phyloP scores from a whole-genome alignment of 139 green algal genomes.

The Yamagishiella unicocca region DNA sequence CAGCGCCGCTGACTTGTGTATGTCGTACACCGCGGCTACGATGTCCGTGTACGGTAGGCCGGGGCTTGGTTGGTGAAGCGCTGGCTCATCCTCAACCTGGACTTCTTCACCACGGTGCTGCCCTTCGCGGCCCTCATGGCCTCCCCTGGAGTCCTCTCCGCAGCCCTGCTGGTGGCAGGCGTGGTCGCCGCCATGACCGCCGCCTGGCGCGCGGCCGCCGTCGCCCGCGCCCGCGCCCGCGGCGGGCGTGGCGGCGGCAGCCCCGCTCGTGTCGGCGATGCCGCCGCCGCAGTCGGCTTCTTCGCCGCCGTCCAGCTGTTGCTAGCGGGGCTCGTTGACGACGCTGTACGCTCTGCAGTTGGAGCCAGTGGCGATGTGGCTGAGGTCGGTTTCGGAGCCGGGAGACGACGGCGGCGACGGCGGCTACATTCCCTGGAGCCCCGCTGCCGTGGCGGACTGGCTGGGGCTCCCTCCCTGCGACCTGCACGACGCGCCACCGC shows the following conservation, averaged over 20 bases:
- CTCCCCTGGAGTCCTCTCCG: slow-evolving; percentile 10
- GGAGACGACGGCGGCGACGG: neutral
- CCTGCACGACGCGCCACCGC: too few species aligned
- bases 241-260: too few species aligned
- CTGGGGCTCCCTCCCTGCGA: slow-evolving; percentile 10
- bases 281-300: neutral
- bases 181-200: neutral
- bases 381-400: neutral
- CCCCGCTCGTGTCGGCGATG: neutral
- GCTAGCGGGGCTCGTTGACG: neutral
- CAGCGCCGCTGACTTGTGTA: neutral
- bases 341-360: neutral
- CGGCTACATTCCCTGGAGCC: slow-evolving; percentile 1
- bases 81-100: slow-evolving; percentile 44
- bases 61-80: slow-evolving; percentile 40
- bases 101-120: neutral
- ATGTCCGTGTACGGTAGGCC: neutral
- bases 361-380: neutral
- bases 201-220: neutral
- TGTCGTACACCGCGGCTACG: slow-evolving; percentile 10
- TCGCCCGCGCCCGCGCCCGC: neutral
- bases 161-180: neutral
- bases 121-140: slow-evolving; percentile 14
- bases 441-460: slow-evolving; percentile 5
- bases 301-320: neutral